A percentile compares a stretch with the other conserved stretches of the same genome.
These are phyloP conservation scores for Penicillium malachiteum DNA, from an alignment of 495 filamentous ascomycete genomes.

Conservation along the genomic window DNA sequence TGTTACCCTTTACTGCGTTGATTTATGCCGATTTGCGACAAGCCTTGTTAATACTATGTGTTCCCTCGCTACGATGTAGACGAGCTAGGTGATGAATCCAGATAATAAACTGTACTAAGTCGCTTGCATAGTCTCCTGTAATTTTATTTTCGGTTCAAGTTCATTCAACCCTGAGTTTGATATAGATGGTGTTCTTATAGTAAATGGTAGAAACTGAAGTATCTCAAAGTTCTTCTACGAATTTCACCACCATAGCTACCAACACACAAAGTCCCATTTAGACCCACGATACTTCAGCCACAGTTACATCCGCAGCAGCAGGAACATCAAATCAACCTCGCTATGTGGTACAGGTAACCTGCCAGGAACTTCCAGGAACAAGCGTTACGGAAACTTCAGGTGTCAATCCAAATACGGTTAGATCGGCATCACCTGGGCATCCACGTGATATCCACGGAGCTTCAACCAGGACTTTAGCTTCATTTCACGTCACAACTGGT, in stretches of 20 bases:
- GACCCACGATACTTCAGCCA: slow-evolving; percentile 13
- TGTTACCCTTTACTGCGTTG: slow-evolving; percentile 20
- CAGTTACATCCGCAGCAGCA: slow-evolving; percentile 16
- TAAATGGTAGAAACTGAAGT: too few species aligned
- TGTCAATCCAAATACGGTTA: slow-evolving; percentile 11
- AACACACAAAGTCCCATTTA: slow-evolving; percentile 13
- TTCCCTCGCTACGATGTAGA: slow-evolving; percentile 18
- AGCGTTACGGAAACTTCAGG: slow-evolving; percentile 5
- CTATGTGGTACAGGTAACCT: slow-evolving; percentile 17
- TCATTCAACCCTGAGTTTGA: too few species aligned
- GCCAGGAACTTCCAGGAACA: slow-evolving; percentile 7
- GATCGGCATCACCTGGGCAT: not conserved
- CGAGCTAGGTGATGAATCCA: slow-evolving; percentile 22
- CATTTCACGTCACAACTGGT: not conserved
- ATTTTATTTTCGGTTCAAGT: too few species aligned
- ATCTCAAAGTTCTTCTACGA: too few species aligned
- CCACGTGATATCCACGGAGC: slow-evolving; percentile 18
- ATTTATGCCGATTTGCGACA: slow-evolving; percentile 11
- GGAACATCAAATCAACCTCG: slow-evolving; percentile 5
- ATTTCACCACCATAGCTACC: not conserved
- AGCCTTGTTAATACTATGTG: slow-evolving; percentile 17
- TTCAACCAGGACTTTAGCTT: not conserved
- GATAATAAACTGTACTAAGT: slow-evolving; percentile 1
- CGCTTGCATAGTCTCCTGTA: too few species aligned
- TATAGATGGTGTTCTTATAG: too few species aligned